Base-by-base conservation (phyloP, 2,329 filamentous ascomycete species). In the Beauveria caledonica region DNA sequence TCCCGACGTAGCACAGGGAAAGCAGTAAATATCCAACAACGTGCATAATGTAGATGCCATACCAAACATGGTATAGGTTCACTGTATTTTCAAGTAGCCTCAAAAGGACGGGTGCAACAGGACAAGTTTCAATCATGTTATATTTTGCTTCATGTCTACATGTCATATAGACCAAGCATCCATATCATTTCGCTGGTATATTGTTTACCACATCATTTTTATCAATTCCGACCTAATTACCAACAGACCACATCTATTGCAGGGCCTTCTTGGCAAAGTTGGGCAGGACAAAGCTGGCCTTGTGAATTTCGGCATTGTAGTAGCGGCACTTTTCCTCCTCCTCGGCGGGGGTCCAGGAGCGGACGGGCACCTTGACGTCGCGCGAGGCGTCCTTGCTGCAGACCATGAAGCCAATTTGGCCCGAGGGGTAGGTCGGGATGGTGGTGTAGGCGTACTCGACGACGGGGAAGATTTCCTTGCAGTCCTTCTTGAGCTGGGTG, bases 391-490 rank as follows among this genome's bases (percentile, higher is more conserved):
- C 93, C 86, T 99, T 97, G 87, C 84, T 90, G 87, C 94, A 97
- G 73, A 99, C 90, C 92, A 99, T 97, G 87, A 99, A 99, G 74
- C 94, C 94, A 72, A 99, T 99, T 82, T 99, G 94, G 74, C 94
- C 94, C 61, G 91, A 96, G 67, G 94, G 94, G 83, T 99, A 99
- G 73, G 94, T 99, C 62, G 94, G 94, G 77, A 99, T 99, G 70
- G 93, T 97, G 72, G 93, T 97, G 85, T 97, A 99, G 69, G 90
- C 94, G 80, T 97, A 99, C 80, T 99, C 94, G 75, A 89, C 94
- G 64, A 90, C 90, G 66, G 94, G 92, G 87, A 99, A 99, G 76
- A 99, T 90, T 77, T 94, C 88, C 76, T 88, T 88, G 88, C 93
- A 97, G 73, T 92, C 85, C 84, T 96, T 92, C 86, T 96, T 96